Conservation (phyloP, 169 alveolate genomes). For the Eimeria falciformis region DNA sequence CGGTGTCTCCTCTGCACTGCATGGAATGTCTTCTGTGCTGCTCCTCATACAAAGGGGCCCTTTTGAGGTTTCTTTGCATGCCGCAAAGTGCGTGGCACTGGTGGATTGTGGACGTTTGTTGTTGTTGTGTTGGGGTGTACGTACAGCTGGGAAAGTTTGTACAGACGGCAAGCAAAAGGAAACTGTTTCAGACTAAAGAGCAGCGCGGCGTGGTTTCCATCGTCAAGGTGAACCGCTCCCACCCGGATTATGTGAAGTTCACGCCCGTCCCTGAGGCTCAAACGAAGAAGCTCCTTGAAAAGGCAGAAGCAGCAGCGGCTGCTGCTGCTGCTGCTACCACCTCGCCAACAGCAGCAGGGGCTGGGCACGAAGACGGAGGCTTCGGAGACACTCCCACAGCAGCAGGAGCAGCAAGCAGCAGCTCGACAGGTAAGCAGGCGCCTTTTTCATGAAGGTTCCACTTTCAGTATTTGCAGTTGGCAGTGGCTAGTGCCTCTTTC, state of each 20-base stretch:
- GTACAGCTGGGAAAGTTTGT: slow-evolving; percentile 62
- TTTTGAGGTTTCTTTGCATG: no score
- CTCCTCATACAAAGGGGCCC: no score
- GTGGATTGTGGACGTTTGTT: background rate
- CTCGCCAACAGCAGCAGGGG: slow-evolving; percentile 12
- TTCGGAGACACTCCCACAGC: background rate
- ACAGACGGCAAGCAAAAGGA: slow-evolving; percentile 60
- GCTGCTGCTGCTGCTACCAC: slow-evolving; percentile 12
- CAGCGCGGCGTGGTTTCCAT: slow-evolving; percentile 50
- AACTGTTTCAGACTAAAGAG: slow-evolving; percentile 64
- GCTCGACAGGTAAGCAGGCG: no score
- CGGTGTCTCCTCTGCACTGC: no score
- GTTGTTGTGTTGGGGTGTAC: slow-evolving; percentile 17
- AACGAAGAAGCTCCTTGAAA: slow-evolving; percentile 29
- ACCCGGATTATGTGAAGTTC: slow-evolving; percentile 35
- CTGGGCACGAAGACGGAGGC: background rate
- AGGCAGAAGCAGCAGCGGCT: slow-evolving; percentile 30
- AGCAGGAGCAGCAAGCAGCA: background rate
- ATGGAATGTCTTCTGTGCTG: no score
- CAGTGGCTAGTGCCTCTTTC: no score
- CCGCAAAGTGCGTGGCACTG: no score
- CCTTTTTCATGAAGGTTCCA: no score
- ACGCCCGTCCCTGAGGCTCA: slow-evolving; percentile 60
- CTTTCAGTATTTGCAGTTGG: no score
- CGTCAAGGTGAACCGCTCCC: slow-evolving; percentile 67